phyloP scores from a whole-genome alignment of 2,329 filamentous ascomycete species.

The Magnaporthiopsis poae region DNA sequence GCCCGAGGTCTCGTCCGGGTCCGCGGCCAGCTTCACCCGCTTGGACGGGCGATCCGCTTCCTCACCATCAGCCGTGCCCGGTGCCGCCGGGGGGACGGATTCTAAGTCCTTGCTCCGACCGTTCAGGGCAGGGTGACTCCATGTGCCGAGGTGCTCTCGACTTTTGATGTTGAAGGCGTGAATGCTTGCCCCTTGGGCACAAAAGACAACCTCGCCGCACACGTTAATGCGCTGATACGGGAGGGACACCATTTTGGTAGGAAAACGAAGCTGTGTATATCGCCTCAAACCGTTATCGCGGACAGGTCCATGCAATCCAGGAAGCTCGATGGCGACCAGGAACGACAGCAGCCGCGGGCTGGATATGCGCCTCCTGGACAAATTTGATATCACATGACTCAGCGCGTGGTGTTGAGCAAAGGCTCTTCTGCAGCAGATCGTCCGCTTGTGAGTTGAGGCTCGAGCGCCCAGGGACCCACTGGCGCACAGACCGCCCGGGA shows the following conservation, averaged over 20 bases:
- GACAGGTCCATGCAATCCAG: background rate
- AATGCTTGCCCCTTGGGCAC: conserved; percentile 63
- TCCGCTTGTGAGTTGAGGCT: too few relatives aligned
- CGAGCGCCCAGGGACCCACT: too few relatives aligned
- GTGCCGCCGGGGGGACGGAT: conserved; percentile 1
- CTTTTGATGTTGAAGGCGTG: conserved; percentile 54
- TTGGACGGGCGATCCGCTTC: conserved; percentile 18
- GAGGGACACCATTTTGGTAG: conserved; percentile 29
- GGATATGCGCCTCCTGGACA: conserved; percentile 1
- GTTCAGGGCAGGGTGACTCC: conserved; percentile 38
- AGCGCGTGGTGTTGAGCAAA: background rate
- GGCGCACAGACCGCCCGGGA: too few relatives aligned
- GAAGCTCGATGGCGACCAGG: background rate
- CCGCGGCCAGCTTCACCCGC: conserved; percentile 19
- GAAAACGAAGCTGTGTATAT: background rate
- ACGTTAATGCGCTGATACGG: conserved; percentile 57
- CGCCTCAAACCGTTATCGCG: too few relatives aligned
- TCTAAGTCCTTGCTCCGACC: conserved; percentile 20
- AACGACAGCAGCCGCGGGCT: background rate
- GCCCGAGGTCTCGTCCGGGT: conserved; percentile 10
- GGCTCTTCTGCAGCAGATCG: background rate
- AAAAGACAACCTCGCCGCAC: conserved; percentile 53
- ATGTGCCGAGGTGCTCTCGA: conserved; percentile 50
- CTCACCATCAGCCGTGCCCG: background rate
- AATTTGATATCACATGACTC: conserved; percentile 11